phyloP scores from a whole-genome alignment of 495 filamentous ascomycete genomes.

The Aspergillus hancockii region DNA sequence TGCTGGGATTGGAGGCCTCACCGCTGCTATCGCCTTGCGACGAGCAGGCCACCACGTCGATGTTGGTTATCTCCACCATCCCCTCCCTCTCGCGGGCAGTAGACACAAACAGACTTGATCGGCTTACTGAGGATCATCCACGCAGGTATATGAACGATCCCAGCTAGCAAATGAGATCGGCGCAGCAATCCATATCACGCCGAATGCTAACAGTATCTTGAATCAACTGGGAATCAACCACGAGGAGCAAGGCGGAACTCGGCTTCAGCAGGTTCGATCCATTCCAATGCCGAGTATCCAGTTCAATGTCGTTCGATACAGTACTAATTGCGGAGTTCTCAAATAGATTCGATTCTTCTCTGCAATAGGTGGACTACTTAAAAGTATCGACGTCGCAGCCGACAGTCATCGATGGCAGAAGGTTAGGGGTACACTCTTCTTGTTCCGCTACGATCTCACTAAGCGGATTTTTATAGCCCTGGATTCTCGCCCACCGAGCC shows the following conservation, averaged over 20 bases:
- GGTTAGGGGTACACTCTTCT: background rate
- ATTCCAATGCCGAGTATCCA: too few relatives aligned
- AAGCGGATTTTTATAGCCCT: background rate
- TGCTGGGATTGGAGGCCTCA: constrained; percentile 9
- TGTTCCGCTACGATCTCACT: background rate
- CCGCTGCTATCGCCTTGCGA: constrained; percentile 8
- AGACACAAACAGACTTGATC: too few relatives aligned
- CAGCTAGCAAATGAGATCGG: constrained; percentile 4
- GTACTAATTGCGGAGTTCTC: too few relatives aligned
- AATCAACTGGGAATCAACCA: background rate
- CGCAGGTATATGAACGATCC: constrained; percentile 9
- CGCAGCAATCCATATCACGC: constrained; percentile 9
- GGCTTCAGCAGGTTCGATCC: constrained; percentile 2
- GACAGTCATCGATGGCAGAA: background rate
- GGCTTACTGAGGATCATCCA: too few relatives aligned
- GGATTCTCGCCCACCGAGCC: constrained; percentile 5
- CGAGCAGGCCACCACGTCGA: constrained; percentile 7
- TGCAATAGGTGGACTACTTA: too few relatives aligned
- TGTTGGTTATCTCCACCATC: too few relatives aligned
- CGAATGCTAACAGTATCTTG: constrained; percentile 7
- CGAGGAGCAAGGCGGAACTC: background rate
- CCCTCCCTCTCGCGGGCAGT: too few relatives aligned
- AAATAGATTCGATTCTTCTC: too few relatives aligned
- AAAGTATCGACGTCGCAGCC: too few relatives aligned
- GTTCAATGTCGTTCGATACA: too few relatives aligned